Base-by-base conservation (phyloP, 2,329 filamentous ascomycete genomes). In the Akanthomyces muscarius region DNA sequence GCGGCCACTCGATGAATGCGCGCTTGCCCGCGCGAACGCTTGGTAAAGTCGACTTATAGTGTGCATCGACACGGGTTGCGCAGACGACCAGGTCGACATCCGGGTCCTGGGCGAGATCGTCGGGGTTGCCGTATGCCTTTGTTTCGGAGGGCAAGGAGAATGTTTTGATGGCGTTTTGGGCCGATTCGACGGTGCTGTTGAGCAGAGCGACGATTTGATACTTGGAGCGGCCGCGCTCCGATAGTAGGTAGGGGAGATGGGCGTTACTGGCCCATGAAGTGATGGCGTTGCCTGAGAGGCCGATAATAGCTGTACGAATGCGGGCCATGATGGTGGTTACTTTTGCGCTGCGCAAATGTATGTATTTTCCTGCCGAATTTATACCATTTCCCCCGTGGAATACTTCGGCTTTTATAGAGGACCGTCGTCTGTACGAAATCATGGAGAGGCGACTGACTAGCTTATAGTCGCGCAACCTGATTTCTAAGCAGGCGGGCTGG, bases 211-310 rank as follows among this genome's bases (percentile, higher is more conserved):
- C 77, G 52, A 86, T 81, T 30, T 76, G 63, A 65, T 79, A 85
- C 14, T 77, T 73, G 2, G 74, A 66, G 18, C 74, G 75, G 8
- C 79, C 77, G 3, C 70, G 73, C 0, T 78, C 71, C 0, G 82
- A 82, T 3, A 89, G 80, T 3, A 89, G 80, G 69, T 87, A 87
- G 0, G 86, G 84, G 0, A 88, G 78, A 68, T 89, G 86, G 2
- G 81, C 83, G 30, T 69, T 67, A 38, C 74, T 76, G 2, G 83
- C 84, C 85, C 85, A 89, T 0, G 79, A 78, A 5, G 77, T 78
- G 36, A 76, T 76, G 56, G 82, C 80, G 1, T 77, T 76, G 61
- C 80, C 74, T 1, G 83, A 86, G 59, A 87, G 82, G 52, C 85
- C 86, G 63, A 86, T 77, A n/a, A 88, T 75, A 36, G 80, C 86